phyloP scores from a whole-genome alignment of 2,329 filamentous ascomycete genomes.

The Aureobasidium subglaciale region DNA sequence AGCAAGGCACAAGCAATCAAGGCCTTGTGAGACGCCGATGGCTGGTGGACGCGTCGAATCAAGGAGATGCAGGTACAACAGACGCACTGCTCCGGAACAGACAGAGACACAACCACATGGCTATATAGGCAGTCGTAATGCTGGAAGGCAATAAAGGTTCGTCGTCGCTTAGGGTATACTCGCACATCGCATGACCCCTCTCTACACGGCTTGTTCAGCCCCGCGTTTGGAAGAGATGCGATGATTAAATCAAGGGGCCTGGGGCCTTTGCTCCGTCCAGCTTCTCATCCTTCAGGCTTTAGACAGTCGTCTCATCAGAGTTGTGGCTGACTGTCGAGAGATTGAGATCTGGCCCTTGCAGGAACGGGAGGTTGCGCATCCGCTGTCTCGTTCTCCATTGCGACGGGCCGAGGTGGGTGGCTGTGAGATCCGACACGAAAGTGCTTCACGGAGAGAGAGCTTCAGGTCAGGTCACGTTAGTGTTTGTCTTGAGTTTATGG shows the following conservation, averaged over 20 bases:
- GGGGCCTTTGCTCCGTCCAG: background rate
- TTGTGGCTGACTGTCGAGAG: background rate
- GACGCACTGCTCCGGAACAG: background rate
- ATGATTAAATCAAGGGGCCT: background rate
- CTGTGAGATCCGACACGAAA: background rate
- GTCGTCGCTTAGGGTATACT: conserved; percentile 4
- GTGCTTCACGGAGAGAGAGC: background rate
- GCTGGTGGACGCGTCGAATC: background rate
- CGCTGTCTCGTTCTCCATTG: background rate
- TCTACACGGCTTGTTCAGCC: background rate
- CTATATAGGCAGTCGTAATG: background rate
- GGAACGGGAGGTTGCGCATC: background rate
- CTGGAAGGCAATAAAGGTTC: background rate
- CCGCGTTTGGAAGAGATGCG: background rate
- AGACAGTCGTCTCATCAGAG: background rate
- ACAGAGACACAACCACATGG: background rate
- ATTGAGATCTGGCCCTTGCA: background rate
- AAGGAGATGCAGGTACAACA: background rate
- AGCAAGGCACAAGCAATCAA: background rate
- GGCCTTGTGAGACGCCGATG: background rate
- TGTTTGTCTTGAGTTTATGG: background rate
- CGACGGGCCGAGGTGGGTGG: conserved; percentile 1
- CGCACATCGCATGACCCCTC: conserved; percentile 7
- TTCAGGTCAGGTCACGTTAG: background rate
- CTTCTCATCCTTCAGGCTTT: background rate